A percentile compares a stretch with the other conserved stretches of the same genome.
Conservation (phyloP, 495 filamentous ascomycete species). For the Lepraria neglecta region DNA sequence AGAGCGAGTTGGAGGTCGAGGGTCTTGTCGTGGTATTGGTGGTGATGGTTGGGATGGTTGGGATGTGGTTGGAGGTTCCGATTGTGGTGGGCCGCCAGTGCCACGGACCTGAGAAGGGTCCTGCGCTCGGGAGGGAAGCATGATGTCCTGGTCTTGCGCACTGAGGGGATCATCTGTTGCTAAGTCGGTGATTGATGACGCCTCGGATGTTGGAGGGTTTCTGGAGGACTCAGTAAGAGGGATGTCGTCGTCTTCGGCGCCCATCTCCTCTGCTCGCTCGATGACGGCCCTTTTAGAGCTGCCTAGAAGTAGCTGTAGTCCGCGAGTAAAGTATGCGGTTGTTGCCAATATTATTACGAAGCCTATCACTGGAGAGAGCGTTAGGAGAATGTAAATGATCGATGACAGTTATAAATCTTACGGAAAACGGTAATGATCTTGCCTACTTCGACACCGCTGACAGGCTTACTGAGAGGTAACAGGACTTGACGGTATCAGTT, state of each 20-base stretch:
- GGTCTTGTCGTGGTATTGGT: slow-evolving; percentile 30
- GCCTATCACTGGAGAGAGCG: slow-evolving; percentile 39
- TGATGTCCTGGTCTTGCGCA: slow-evolving; percentile 11
- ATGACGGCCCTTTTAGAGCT: slow-evolving; percentile 43
- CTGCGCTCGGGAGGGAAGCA: slow-evolving; percentile 31
- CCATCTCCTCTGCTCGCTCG: slow-evolving; percentile 46
- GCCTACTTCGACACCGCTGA: slow-evolving; percentile 45
- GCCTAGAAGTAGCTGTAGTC: slow-evolving; percentile 43
- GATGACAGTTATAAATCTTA: slow-evolving; percentile 27
- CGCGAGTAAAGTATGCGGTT: slow-evolving; percentile 45
- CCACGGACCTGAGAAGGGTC: slow-evolving; percentile 36
- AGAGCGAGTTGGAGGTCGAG: slow-evolving; percentile 38
- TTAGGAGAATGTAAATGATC: background rate
- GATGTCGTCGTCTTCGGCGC: slow-evolving; percentile 36
- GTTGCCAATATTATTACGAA: slow-evolving; percentile 41
- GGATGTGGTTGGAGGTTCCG: slow-evolving; percentile 13
- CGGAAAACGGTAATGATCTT: slow-evolving; percentile 51
- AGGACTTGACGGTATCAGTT: slow-evolving; percentile 31
- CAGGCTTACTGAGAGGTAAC: slow-evolving; percentile 45
- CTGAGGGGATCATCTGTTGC: background rate
- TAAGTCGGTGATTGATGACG: slow-evolving; percentile 6
- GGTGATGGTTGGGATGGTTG: slow-evolving; percentile 1
- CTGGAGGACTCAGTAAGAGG: slow-evolving; percentile 26
- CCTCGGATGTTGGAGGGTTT: slow-evolving; percentile 8
- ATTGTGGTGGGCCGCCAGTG: slow-evolving; percentile 37